These are phyloP conservation scores for Carex parvula DNA, from an alignment of 176 grass and related monocot genomes.

Conservation along the genomic window DNA sequence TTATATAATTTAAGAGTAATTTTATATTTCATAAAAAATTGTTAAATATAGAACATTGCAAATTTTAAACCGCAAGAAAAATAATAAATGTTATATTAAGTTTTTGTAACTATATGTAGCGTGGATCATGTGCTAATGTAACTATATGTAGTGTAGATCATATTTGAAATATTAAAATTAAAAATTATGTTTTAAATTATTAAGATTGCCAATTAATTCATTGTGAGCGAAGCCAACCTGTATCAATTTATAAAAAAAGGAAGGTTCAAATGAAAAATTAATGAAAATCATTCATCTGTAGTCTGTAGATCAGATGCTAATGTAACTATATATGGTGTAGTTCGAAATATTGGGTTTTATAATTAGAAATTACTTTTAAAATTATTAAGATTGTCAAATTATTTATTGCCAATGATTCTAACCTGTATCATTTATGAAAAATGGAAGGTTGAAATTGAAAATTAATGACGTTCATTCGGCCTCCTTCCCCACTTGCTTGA, in stretches of 20 bases:
- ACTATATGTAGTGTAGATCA: no score
- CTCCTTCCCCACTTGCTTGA: background rate
- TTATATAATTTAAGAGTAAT: background rate
- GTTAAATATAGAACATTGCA: background rate
- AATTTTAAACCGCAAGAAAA: background rate
- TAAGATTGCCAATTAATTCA: background rate
- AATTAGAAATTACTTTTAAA: background rate
- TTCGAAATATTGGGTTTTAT: background rate
- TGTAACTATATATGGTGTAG: background rate
- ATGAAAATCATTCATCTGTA: background rate
- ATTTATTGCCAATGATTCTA: background rate
- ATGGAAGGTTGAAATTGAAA: background rate
- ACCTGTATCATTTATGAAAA: background rate
- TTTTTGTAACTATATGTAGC: no score
- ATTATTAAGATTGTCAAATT: background rate
- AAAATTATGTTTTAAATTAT: background rate
- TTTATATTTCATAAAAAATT: background rate
- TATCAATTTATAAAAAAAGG: slow-evolving; percentile 2
- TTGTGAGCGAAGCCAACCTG: background rate
- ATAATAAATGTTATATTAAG: no score
- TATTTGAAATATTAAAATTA: background rate
- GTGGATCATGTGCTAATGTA: background rate
- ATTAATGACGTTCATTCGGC: background rate
- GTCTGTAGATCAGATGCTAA: background rate
- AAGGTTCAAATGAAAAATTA: slow-evolving; percentile 9